phyloP scores from a whole-genome alignment of 768 basidiomycete genomes.

The Basidioascus undulatus region DNA sequence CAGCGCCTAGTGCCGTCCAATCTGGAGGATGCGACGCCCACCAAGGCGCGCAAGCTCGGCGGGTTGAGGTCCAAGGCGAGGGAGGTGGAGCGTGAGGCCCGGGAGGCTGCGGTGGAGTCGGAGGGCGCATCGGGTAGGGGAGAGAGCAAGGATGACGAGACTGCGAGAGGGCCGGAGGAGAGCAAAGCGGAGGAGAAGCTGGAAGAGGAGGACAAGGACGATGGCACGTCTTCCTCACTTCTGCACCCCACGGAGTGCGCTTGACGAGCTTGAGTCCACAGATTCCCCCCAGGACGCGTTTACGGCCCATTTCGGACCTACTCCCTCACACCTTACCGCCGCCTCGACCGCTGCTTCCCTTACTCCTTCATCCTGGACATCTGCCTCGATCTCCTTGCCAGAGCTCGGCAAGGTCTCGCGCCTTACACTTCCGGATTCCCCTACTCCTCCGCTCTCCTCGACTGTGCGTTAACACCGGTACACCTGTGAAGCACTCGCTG shows the following conservation, averaged over 20 bases:
- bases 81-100: neutral
- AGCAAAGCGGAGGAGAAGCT: too few species aligned
- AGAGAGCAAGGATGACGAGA: neutral
- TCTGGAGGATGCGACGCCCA: constrained; percentile 6
- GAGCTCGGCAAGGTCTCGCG: neutral
- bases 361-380: neutral
- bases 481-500: constrained; percentile 3
- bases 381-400: neutral
- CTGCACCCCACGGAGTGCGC: neutral
- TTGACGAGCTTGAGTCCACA: neutral
- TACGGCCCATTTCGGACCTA: neutral
- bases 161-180: neutral
- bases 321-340: neutral
- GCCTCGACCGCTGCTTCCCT: neutral
- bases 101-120: neutral
- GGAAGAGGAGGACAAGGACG: too few species aligned
- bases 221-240: too few species aligned
- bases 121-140: neutral
- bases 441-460: neutral
- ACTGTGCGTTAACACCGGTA: constrained; percentile 1
- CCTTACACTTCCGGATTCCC: neutral
- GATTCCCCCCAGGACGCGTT: neutral
- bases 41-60: neutral
- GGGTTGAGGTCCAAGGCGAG: neutral
- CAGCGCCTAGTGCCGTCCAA: neutral